Evolutionary conservation across 441 rosid species (phyloP).

Genomic region (Aleurites moluccanus): DNA sequence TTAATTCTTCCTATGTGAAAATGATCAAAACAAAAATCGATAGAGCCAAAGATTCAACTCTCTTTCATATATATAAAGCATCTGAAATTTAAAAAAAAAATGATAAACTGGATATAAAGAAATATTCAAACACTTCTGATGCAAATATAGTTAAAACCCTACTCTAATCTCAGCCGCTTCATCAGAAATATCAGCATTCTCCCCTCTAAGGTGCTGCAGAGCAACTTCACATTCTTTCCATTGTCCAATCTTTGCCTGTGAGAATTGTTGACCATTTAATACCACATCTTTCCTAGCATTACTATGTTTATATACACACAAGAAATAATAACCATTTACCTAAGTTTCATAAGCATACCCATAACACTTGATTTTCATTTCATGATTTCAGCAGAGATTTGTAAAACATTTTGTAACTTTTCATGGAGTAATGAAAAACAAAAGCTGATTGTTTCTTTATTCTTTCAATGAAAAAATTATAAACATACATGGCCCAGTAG

Average conservation of each 20-base stretch:
- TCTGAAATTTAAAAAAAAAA: background rate
- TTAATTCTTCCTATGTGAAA: background rate
- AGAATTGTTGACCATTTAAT: constrained; percentile 6
- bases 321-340: constrained; percentile 5
- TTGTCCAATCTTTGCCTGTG: constrained; percentile 76
- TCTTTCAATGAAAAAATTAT: background rate
- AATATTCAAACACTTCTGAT: background rate
- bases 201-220: constrained; percentile 72
- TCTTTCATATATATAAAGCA: background rate
- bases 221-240: constrained; percentile 71
- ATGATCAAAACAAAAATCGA: background rate
- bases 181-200: constrained; percentile 62
- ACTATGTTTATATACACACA: background rate
- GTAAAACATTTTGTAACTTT: background rate
- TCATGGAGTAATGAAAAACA: background rate
- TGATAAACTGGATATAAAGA: background rate
- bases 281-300: background rate
- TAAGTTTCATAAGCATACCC: background rate
- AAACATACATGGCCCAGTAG: background rate
- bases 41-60: background rate
- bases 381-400: background rate
- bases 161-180: constrained; percentile 90
- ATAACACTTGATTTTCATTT: background rate
- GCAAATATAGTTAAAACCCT: constrained; percentile 18
- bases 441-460: background rate